These are phyloP conservation scores for Parietichytrium sp. DNA, from an alignment of 108 stramenopile genomes.

Conservation along the genomic window DNA sequence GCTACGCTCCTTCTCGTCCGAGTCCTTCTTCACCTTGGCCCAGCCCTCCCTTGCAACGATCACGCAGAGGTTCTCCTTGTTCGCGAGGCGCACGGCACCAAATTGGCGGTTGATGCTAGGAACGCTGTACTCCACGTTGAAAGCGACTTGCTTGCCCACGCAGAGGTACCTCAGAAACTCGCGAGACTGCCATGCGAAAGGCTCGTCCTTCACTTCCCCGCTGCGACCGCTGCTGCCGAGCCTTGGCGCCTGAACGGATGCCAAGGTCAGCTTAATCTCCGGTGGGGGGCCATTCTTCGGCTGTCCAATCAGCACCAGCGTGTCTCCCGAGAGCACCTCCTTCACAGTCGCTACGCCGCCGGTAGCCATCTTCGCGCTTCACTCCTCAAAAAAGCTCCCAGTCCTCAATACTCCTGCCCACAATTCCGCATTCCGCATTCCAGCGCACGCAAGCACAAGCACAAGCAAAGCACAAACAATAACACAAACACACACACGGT, in stretches of 20 bases:
- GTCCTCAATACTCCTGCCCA: too few species aligned
- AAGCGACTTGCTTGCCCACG: conserved; percentile 57
- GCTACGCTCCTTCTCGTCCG: conserved; percentile 47
- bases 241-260: conserved; percentile 55
- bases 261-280: conserved; percentile 57
- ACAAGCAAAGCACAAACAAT: too few species aligned
- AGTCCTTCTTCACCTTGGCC: conserved; percentile 52
- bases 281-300: conserved; percentile 55
- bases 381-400: too few species aligned
- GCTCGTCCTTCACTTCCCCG: conserved; percentile 53
- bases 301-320: conserved; percentile 45
- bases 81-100: conserved; percentile 48
- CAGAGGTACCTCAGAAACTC: conserved; percentile 58
- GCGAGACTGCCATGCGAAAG: conserved; percentile 59
- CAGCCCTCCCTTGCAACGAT: conserved; percentile 54
- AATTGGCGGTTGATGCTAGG: conserved; percentile 52
- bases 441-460: too few species aligned
- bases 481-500: too few species aligned
- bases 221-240: conserved; percentile 41
- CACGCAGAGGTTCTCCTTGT: conserved; percentile 43
- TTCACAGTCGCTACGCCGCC: conserved; percentile 40
- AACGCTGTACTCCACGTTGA: conserved; percentile 57
- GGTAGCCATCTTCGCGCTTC: neutral
- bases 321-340: conserved; percentile 51
- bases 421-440: too few species aligned